Evolutionary conservation across 805 yeast genomes (phyloP).

Genomic region (Candida easanensis): DNA sequence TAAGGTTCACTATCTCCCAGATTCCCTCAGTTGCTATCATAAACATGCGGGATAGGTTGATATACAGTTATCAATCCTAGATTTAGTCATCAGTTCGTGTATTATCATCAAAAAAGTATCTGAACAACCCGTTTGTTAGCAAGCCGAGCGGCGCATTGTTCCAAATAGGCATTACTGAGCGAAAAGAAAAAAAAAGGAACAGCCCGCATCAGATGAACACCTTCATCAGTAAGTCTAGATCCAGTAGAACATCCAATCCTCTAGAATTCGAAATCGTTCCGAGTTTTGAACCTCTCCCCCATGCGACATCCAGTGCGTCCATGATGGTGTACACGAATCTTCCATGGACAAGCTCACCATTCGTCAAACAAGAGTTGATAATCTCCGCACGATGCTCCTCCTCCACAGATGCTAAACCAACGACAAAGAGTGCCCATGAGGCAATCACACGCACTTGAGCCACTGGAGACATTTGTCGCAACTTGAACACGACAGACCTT

Average conservation of each 20-base stretch:
- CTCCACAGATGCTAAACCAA: constrained; percentile 8
- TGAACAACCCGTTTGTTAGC: too few species aligned
- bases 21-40: too few species aligned
- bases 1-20: too few species aligned
- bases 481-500: constrained; percentile 1
- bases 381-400: constrained; percentile 5
- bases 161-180: too few species aligned
- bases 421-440: constrained; percentile 9
- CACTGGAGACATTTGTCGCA: constrained; percentile 7
- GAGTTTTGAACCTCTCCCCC: constrained; percentile 8
- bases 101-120: too few species aligned
- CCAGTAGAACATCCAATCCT: constrained; percentile 8
- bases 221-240: background rate
- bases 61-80: too few species aligned
- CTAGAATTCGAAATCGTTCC: background rate
- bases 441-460: constrained; percentile 14
- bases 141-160: too few species aligned
- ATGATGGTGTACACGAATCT: constrained; percentile 8
- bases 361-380: constrained; percentile 3
- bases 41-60: too few species aligned
- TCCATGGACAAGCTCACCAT: constrained; percentile 13
- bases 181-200: too few species aligned
- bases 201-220: constrained; percentile 2
- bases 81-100: too few species aligned
- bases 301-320: constrained; percentile 8